Evolutionary conservation across 345 rosid species (phyloP), one percentile per base, ranked within the genome.

Genomic region (Iberis pinnata): DNA sequence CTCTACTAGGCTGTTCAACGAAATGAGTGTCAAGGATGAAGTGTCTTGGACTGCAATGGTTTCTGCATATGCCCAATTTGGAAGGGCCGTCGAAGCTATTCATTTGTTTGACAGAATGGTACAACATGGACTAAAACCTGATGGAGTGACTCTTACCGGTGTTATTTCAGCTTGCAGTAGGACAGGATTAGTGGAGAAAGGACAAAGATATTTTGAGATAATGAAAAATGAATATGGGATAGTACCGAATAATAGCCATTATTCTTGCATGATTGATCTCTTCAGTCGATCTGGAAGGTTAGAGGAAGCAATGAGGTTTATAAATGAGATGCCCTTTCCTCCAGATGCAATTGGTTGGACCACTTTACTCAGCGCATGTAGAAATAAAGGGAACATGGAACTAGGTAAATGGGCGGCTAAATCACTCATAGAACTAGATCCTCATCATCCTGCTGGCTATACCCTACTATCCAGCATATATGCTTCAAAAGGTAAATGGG

Each of bases 251-350:
- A 66, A 37, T 68, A 88, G 86, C 53, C 96, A 84, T 65, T 84
- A 80, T 48, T 80, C 88, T 63, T 90, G 98, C 74, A 90, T 90
- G 95, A 90, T 87, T 43, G 98, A 90, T 69, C 87, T 84, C 61
- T 73, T 79, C 19, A 78, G 96, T 73, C 76, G 96, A 49, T 80
- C 96, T 38, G 96, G 96, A 61, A 79, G 74, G 77, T 63, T 87
- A 69, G 82, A 80, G 72, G 89, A 82, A 75, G 92, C 98, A 62
- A 79, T 72, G 75, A 53, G 42, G 41, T 84, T 82, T 58, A 82
- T 84, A 53, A 69, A 58, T 54, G 65, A 50, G 52, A 90, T 90
- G 96, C 96, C 96, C 64, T 79, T 63, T 68, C 70, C 56, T 12
- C 89, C 96, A 26, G 89, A 90, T 70, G 76, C 88, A 50, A 63